Percentiles rank a stretch among this genome's conserved stretches.
Evolutionary conservation across 2,329 filamentous ascomycete genomes (phyloP).

Genomic region (Colletotrichum endophyticum): DNA sequence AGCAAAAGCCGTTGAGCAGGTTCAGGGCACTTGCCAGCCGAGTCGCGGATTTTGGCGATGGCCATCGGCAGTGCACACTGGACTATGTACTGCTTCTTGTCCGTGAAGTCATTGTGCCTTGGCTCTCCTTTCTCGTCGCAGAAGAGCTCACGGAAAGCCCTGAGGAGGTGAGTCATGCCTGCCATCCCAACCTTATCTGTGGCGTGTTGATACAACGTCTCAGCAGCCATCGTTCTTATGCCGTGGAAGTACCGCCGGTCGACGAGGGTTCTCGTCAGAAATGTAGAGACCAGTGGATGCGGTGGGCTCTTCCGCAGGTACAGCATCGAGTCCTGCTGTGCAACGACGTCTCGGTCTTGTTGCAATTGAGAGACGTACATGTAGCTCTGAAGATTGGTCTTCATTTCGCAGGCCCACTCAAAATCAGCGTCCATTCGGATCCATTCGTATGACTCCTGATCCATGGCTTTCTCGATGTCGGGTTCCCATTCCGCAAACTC

Average conservation of each 20-base stretch:
- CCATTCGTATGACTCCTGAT: slow-evolving; percentile 97
- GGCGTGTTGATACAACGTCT: slow-evolving; percentile 78
- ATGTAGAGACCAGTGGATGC: slow-evolving; percentile 85
- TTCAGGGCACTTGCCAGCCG: slow-evolving; percentile 76
- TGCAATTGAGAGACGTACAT: slow-evolving; percentile 99
- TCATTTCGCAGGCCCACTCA: slow-evolving; percentile 92
- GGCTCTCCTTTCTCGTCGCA: slow-evolving; percentile 83
- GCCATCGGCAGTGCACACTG: slow-evolving; percentile 84
- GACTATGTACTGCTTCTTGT: slow-evolving; percentile 84
- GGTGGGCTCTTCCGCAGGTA: slow-evolving; percentile 71
- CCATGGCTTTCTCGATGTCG: slow-evolving; percentile 90
- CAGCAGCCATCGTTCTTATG: slow-evolving; percentile 84
- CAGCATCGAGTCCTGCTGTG: slow-evolving; percentile 79
- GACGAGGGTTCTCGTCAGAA: slow-evolving; percentile 87
- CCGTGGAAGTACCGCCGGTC: slow-evolving; percentile 93
- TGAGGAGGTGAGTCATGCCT: slow-evolving; percentile 83
- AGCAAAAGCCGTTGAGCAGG: slow-evolving; percentile 83
- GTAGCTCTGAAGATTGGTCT: slow-evolving; percentile 83
- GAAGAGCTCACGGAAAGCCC: slow-evolving; percentile 86
- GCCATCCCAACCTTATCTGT: slow-evolving; percentile 74
- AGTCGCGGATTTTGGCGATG: slow-evolving; percentile 78
- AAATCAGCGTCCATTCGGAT: slow-evolving; percentile 98
- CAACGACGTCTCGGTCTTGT: slow-evolving; percentile 95
- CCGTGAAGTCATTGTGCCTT: slow-evolving; percentile 87
- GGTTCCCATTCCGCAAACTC: slow-evolving; percentile 86